Conservation (phyloP, 73 alveolate species). For the Strombidium stylifer region DNA sequence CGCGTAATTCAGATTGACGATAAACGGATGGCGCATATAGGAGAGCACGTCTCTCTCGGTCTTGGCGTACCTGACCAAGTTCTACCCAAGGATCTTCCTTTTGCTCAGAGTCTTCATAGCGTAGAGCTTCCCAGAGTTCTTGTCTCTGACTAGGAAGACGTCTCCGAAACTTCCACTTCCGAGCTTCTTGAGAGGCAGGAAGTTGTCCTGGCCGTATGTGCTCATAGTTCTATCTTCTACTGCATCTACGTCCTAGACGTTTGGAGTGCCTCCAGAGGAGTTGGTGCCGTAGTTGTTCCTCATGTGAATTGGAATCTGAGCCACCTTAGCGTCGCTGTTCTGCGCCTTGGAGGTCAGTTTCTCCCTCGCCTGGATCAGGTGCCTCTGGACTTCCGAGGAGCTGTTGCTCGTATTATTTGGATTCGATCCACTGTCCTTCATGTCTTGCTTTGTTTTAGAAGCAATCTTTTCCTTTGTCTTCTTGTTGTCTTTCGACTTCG, state of each 20-base stretch:
- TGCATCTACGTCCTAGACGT: not conserved
- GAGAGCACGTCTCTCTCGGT: slow-evolving; percentile 86
- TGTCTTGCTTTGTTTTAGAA: not conserved
- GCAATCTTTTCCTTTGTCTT: not conserved
- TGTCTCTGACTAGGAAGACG: slow-evolving; percentile 87
- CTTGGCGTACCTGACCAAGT: slow-evolving; percentile 76
- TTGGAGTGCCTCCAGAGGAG: not conserved
- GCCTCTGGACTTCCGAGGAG: not conserved
- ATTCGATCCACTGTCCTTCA: not conserved
- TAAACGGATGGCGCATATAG: slow-evolving; percentile 83
- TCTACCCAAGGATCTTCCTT: slow-evolving; percentile 87
- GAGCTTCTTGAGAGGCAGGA: slow-evolving; percentile 73
- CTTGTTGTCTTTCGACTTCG: not conserved
- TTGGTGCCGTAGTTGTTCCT: not conserved
- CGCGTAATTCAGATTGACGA: slow-evolving; percentile 91
- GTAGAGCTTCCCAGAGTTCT: slow-evolving; percentile 71
- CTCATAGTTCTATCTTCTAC: slow-evolving; percentile 4
- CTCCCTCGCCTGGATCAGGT: not conserved
- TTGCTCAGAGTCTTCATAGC: slow-evolving; percentile 96
- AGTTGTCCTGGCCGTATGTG: slow-evolving; percentile 60
- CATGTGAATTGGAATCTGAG: slow-evolving; percentile 1
- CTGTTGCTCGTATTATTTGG: slow-evolving; percentile 12
- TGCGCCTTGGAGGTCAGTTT: not conserved
- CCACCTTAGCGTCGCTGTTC: not conserved
- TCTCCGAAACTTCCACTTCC: slow-evolving; percentile 91